phyloP scores from a whole-genome alignment of 192 early-diverging fungal genomes.

The Oehlia diaphana region DNA sequence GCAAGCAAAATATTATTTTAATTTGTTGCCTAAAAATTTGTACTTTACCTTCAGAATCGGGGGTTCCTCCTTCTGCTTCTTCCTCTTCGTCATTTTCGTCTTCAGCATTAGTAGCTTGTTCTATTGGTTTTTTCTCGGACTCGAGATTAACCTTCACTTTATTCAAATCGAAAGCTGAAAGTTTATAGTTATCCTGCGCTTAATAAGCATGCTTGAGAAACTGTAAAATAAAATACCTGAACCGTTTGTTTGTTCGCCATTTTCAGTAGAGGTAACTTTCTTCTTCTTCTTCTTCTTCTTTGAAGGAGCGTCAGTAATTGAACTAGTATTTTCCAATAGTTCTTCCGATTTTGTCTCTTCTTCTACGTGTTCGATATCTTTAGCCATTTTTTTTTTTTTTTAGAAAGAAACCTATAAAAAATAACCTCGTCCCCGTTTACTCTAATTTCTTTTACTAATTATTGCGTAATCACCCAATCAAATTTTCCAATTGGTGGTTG shows the following conservation, averaged over 20 bases:
- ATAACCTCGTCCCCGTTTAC: too few relatives aligned
- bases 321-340: background rate
- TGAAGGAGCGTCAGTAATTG: background rate
- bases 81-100: background rate
- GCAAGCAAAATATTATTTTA: too few relatives aligned
- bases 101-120: background rate
- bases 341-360: background rate
- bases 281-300: background rate
- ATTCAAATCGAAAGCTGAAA: background rate
- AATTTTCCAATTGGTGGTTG: too few relatives aligned
- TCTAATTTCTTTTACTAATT: too few relatives aligned
- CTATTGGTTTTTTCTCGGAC: background rate
- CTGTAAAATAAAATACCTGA: background rate
- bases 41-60: background rate
- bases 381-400: too few relatives aligned
- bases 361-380: too few relatives aligned
- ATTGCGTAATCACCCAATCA: too few relatives aligned
- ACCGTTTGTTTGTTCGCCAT: background rate
- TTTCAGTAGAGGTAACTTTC: background rate
- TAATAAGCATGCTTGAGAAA: background rate
- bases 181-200: background rate
- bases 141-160: background rate
- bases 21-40: background rate
- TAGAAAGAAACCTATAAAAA: too few relatives aligned
- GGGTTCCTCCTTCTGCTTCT: background rate